A percentile compares a stretch with the other conserved stretches of the same genome.
These are phyloP conservation scores for Dendrothele bispora DNA, from an alignment of 768 basidiomycete species.

Conservation along the genomic window DNA sequence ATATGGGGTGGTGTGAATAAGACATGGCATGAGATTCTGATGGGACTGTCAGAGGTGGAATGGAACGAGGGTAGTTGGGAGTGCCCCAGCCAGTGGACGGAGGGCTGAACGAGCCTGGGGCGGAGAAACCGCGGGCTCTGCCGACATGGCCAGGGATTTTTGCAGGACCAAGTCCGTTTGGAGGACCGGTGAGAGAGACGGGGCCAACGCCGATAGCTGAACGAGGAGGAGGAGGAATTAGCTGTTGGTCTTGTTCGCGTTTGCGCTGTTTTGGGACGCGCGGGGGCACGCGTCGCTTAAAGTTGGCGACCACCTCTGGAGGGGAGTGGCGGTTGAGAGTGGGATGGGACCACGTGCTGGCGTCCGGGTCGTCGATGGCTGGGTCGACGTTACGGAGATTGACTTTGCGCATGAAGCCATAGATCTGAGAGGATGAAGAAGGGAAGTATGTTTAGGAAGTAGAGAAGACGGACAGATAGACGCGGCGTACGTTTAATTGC, in stretches of 20 bases:
- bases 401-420: constrained; percentile 98
- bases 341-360: constrained; percentile 95
- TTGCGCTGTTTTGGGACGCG: constrained; percentile 87
- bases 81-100: constrained; percentile 63
- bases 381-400: constrained; percentile 94
- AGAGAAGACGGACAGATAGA: constrained; percentile 29
- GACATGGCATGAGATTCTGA: constrained; percentile 63
- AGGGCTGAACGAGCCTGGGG: constrained; percentile 78
- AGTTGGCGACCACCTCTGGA: constrained; percentile 87
- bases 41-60: constrained; percentile 84
- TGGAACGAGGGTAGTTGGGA: constrained; percentile 54
- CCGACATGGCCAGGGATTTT: constrained; percentile 49
- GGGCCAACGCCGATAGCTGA: constrained; percentile 70
- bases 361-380: constrained; percentile 93
- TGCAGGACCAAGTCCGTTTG: constrained; percentile 40
- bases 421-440: constrained; percentile 61
- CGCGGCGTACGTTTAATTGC: constrained; percentile 84
- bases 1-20: constrained; percentile 41
- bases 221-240: constrained; percentile 70
- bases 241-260: constrained; percentile 69
- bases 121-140: constrained; percentile 78
- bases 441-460: constrained; percentile 26
- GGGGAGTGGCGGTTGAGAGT: constrained; percentile 90
- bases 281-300: constrained; percentile 93
- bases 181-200: constrained; percentile 65